phyloP scores from a whole-genome alignment of 768 basidiomycete species.

The Leccinum olivaceopallidum region DNA sequence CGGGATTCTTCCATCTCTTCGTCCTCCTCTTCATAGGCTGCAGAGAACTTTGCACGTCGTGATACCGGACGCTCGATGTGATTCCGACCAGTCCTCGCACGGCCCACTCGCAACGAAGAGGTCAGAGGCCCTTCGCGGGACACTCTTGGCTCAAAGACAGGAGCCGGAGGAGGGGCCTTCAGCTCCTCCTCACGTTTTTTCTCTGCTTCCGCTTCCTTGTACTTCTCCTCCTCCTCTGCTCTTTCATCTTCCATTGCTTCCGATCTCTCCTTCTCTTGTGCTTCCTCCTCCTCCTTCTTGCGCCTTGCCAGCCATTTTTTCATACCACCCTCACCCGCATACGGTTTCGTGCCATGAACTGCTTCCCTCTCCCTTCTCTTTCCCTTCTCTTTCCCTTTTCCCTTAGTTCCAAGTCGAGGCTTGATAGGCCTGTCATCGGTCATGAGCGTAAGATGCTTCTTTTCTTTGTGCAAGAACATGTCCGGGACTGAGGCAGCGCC shows the following conservation, averaged over 20 bases:
- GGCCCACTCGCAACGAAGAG: slow-evolving; percentile 69
- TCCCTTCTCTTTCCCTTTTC: slow-evolving; percentile 35
- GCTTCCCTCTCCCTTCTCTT: slow-evolving; percentile 38
- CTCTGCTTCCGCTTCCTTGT: slow-evolving; percentile 21
- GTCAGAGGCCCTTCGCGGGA: slow-evolving; percentile 20
- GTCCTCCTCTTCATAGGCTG: slow-evolving; percentile 54
- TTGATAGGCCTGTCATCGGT: slow-evolving; percentile 54
- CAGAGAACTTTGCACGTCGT: slow-evolving; percentile 62
- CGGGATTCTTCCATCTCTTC: slow-evolving; percentile 44
- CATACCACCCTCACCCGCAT: slow-evolving; percentile 77
- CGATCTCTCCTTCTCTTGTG: slow-evolving; percentile 35
- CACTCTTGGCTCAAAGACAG: slow-evolving; percentile 22
- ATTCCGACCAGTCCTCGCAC: slow-evolving; percentile 53
- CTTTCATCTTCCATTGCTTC: slow-evolving; percentile 38
- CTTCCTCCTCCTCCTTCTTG: slow-evolving; percentile 56
- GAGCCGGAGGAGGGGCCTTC: slow-evolving; percentile 15
- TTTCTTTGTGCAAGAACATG: slow-evolving; percentile 58
- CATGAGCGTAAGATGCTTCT: slow-evolving; percentile 54
- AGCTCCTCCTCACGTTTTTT: slow-evolving; percentile 20
- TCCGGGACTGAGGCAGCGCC: slow-evolving; percentile 50
- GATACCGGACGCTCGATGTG: slow-evolving; percentile 60
- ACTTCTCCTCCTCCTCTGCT: slow-evolving; percentile 28
- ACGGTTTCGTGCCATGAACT: slow-evolving; percentile 67
- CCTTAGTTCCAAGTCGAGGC: slow-evolving; percentile 47
- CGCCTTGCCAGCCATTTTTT: slow-evolving; percentile 71